phyloP scores from a whole-genome alignment of 2,329 filamentous ascomycete genomes.

The Aspergillus sp. region DNA sequence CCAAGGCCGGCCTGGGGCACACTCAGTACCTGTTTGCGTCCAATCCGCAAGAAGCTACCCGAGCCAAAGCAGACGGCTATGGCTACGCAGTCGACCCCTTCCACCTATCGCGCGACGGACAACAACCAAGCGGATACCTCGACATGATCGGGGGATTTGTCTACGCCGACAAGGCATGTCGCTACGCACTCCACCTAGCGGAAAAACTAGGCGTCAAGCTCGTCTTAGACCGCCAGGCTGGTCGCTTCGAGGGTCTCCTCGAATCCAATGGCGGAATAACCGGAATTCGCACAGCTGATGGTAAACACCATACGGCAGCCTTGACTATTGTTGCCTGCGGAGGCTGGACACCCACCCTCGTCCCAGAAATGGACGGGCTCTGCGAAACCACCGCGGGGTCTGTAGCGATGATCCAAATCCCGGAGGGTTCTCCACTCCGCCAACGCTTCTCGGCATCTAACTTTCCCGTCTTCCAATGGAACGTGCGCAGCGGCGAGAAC shows the following conservation, averaged over 20 bases:
- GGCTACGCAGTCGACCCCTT: slow-evolving; percentile 44
- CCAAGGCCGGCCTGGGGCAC: slow-evolving; percentile 34
- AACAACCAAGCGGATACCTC: slow-evolving; percentile 39
- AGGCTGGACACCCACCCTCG: slow-evolving; percentile 47
- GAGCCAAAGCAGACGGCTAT: slow-evolving; percentile 32
- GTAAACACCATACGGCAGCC: slow-evolving; percentile 33
- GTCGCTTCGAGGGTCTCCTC: slow-evolving; percentile 11
- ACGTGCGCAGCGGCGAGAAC: slow-evolving; percentile 35
- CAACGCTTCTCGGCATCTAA: slow-evolving; percentile 44
- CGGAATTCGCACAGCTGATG: slow-evolving; percentile 46
- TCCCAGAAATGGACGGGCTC: slow-evolving; percentile 45
- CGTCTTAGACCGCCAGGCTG: slow-evolving; percentile 38
- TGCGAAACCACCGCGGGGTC: slow-evolving; percentile 54
- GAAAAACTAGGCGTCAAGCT: slow-evolving; percentile 45
- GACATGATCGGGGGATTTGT: slow-evolving; percentile 52
- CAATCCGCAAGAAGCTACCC: slow-evolving; percentile 28
- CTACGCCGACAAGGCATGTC: slow-evolving; percentile 51
- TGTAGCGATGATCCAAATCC: slow-evolving; percentile 50
- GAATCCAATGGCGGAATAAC: slow-evolving; percentile 22
- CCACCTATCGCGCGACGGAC: slow-evolving; percentile 27
- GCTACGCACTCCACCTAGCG: slow-evolving; percentile 49
- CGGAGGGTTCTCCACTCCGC: slow-evolving; percentile 41
- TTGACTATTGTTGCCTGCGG: slow-evolving; percentile 48
- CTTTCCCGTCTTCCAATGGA: slow-evolving; percentile 52
- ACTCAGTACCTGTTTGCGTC: slow-evolving; percentile 39